Conservation (phyloP, 2,329 filamentous ascomycete species). For the Arthroderma sp. region DNA sequence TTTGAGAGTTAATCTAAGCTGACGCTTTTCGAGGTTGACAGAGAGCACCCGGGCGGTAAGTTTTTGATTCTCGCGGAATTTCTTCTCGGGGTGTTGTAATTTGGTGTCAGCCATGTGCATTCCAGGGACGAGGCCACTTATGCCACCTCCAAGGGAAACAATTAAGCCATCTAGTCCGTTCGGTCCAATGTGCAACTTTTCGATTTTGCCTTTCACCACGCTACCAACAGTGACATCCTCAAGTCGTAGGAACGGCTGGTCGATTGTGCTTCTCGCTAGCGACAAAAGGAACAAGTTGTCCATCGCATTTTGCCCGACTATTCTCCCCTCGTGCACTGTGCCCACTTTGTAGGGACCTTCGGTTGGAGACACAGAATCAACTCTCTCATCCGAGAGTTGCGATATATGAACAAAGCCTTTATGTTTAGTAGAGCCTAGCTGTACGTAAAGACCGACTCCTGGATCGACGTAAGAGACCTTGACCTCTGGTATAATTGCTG, state of each 20-base stretch:
- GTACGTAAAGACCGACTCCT: constrained; percentile 67
- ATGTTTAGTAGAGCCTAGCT: constrained; percentile 49
- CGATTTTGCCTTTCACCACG: constrained; percentile 67
- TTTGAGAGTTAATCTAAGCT: constrained; percentile 80
- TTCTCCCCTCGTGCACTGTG: constrained; percentile 64
- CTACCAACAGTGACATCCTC: constrained; percentile 77
- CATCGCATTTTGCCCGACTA: constrained; percentile 74
- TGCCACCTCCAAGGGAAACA: constrained; percentile 70
- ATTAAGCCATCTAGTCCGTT: constrained; percentile 71
- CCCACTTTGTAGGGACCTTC: constrained; percentile 67
- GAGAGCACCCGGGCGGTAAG: constrained; percentile 80
- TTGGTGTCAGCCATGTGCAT: constrained; percentile 79
- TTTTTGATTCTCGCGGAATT: constrained; percentile 74
- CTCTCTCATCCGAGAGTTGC: constrained; percentile 73
- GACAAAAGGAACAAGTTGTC: constrained; percentile 80
- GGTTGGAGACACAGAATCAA: constrained; percentile 65
- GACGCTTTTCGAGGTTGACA: constrained; percentile 58
- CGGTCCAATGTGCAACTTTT: constrained; percentile 67
- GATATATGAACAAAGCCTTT: constrained; percentile 93
- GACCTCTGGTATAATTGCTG: constrained; percentile 62
- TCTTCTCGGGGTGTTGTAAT: constrained; percentile 87
- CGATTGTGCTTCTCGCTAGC: constrained; percentile 65
- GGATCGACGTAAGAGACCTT: constrained; percentile 68
- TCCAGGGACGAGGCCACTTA: constrained; percentile 77
- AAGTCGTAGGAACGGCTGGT: constrained; percentile 79